These are phyloP conservation scores for Quercus robur DNA, from an alignment of 306 rosid genomes.

Conservation along the genomic window DNA sequence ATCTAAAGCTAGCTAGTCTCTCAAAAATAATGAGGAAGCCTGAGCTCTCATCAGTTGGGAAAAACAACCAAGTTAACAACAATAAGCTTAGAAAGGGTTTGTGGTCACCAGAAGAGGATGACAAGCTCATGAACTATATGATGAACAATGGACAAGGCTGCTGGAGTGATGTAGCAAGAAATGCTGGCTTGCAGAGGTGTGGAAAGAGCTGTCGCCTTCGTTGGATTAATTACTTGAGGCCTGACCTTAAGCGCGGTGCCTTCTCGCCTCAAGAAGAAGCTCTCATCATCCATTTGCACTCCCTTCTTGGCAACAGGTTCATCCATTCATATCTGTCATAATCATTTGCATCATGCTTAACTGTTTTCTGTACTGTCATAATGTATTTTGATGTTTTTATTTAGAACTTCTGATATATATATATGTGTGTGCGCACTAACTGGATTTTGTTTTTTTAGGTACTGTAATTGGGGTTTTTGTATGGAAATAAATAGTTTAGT, in stretches of 20 bases:
- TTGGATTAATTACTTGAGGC: conserved; percentile 95
- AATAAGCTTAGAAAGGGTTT: conserved; percentile 77
- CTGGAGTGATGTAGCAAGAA: conserved; percentile 89
- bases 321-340: background rate
- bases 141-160: conserved; percentile 84
- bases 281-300: conserved; percentile 77
- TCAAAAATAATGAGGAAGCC: conserved; percentile 69
- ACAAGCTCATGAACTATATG: conserved; percentile 76
- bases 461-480: no score
- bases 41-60: conserved; percentile 19
- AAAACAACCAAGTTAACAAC: conserved; percentile 13
- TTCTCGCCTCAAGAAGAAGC: conserved; percentile 84
- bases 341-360: no score
- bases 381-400: no score
- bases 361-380: no score
- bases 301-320: conserved; percentile 94
- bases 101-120: conserved; percentile 98
- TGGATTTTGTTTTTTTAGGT: no score
- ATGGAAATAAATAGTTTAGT: no score
- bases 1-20: background rate
- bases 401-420: no score
- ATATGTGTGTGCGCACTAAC: no score
- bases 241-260: conserved; percentile 89
- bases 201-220: conserved; percentile 91
- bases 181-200: conserved; percentile 85